These are phyloP conservation scores for Thielaviopsis musarum DNA, from an alignment of 2,329 filamentous ascomycete genomes.

Conservation along the genomic window DNA sequence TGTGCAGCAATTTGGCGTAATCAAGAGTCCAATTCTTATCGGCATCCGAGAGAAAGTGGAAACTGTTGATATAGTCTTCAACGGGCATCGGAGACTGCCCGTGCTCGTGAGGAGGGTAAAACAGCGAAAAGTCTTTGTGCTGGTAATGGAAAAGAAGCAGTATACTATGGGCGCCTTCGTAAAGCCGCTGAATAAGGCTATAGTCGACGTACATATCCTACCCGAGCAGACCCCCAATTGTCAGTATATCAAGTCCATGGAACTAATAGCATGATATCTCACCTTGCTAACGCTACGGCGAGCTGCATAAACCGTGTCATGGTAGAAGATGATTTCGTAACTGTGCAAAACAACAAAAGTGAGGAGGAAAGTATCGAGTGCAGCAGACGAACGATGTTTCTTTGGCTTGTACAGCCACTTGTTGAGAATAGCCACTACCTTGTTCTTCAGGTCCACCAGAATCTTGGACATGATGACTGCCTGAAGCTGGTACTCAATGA, in stretches of 20 bases:
- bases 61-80: neutral
- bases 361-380: neutral
- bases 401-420: constrained; percentile 1
- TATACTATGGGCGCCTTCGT: neutral
- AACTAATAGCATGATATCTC: neutral
- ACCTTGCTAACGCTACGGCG: neutral
- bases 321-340: constrained; percentile 1
- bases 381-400: neutral
- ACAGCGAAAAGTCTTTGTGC: neutral
- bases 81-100: neutral
- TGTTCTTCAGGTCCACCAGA: neutral
- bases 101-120: neutral
- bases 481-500: constrained; percentile 5
- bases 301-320: neutral
- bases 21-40: neutral
- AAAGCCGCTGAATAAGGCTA: neutral
- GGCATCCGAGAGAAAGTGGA: neutral
- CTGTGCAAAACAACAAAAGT: constrained; percentile 1
- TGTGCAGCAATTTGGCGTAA: neutral
- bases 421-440: neutral
- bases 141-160: constrained; percentile 5
- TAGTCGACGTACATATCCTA: constrained; percentile 1
- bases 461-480: neutral
- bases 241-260: neutral
- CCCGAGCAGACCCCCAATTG: too few species aligned